Evolutionary conservation across 768 basidiomycete genomes (phyloP), one percentile per base, ranked within the genome.

Genomic region (Tylopilus plumbeoviolaceoides): DNA sequence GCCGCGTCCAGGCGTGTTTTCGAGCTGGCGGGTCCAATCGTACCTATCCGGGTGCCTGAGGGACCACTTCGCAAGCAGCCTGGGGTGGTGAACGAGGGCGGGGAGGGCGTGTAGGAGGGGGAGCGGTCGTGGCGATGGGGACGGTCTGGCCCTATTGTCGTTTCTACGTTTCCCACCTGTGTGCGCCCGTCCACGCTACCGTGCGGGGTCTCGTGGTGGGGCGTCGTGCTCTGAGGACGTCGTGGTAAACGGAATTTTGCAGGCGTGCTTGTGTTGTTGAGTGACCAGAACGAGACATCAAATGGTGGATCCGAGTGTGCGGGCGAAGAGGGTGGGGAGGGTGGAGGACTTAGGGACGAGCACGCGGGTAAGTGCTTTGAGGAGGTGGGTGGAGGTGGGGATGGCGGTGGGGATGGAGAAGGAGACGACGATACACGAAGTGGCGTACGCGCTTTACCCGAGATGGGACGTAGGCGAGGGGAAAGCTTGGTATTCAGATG

Each of bases 261-360:
- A 25, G 66, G 66, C 17, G 66, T 67, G 18, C 66, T 67, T 0
- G 66, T 60, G 7, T 67, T 67, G n/a, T 59, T 56, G 36, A 50
- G 35, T 12, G 53, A 53, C 9, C 64, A 64, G 36, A 65, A 65
- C 0, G 64, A 65, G 17, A 66, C 47, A 30, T 65, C 64, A 21
- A 65, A 64, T 1, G 49, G 53, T 7, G 57, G 27, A 11, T 66
- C 62, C 1, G 59, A 49, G 15, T 54, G 25, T 3, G 53, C 31
- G n/a, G 21, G 7, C 5, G 55, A 31, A 18, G 56, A 42, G 0
- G 62, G 54, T 1, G 61, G 54, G 1, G 56, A 45, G 0, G 55
- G 61, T 12, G 52, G 41, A 7, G 36, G 44, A 18, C 49, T 54
- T 14, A 35, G 14, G 10, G 38, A 43, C 3, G 18, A 12, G 12